A percentile compares a stretch with the other conserved stretches of the same genome.
Conservation (phyloP, 1,284 basidiomycete genomes). For the Heterobasidion occidentale region DNA sequence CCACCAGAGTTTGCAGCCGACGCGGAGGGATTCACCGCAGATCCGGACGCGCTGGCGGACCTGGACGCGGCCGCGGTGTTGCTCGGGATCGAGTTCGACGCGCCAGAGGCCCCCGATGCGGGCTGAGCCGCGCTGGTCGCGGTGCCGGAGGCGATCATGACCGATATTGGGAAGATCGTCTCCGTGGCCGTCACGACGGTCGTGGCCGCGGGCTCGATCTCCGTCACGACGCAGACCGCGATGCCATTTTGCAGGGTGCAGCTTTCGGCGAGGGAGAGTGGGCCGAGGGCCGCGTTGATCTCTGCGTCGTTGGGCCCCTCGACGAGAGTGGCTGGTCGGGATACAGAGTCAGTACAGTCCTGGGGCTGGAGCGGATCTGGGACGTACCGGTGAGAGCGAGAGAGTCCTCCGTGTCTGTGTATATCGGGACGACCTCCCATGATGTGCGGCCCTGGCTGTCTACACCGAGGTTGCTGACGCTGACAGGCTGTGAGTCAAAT, state of each 20-base stretch:
- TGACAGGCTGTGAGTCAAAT: slow-evolving; percentile 35
- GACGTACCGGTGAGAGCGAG: slow-evolving; percentile 29
- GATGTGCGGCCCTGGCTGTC: slow-evolving; percentile 33
- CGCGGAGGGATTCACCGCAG: background rate
- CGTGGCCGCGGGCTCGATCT: slow-evolving; percentile 10
- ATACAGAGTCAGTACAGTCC: background rate
- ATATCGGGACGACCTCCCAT: slow-evolving; percentile 29
- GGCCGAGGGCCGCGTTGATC: slow-evolving; percentile 10
- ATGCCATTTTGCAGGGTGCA: slow-evolving; percentile 16
- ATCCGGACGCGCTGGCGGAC: background rate
- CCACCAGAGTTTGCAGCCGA: background rate
- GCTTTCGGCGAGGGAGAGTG: slow-evolving; percentile 14
- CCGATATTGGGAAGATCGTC: slow-evolving; percentile 12
- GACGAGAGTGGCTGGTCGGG: slow-evolving; percentile 20
- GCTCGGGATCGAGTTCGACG: background rate
- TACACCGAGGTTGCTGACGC: slow-evolving; percentile 30
- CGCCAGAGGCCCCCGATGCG: background rate
- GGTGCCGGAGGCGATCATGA: background rate
- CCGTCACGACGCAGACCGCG: slow-evolving; percentile 17
- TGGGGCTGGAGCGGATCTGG: background rate
- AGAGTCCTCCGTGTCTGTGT: slow-evolving; percentile 19
- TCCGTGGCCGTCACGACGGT: slow-evolving; percentile 13
- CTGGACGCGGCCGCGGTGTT: background rate
- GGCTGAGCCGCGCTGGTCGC: background rate
- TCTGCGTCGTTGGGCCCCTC: slow-evolving; percentile 18